phyloP scores from a whole-genome alignment of 441 rosid genomes.

The Croton setiger region DNA sequence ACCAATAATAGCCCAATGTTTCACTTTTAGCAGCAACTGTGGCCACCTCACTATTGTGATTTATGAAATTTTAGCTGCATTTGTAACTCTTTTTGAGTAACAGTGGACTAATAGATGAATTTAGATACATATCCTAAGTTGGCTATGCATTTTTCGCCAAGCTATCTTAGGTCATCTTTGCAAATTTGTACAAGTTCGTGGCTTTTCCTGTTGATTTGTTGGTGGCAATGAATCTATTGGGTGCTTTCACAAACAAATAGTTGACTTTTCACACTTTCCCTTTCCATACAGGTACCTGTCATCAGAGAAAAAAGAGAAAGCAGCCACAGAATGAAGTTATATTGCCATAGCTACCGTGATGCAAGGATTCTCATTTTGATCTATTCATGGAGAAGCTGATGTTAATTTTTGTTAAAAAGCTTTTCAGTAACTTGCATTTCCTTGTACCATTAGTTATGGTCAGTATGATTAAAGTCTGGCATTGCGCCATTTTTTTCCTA shows the following conservation, averaged over 20 bases:
- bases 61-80: not conserved
- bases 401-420: not conserved
- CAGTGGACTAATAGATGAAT: too few relatives aligned
- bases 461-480: too few relatives aligned
- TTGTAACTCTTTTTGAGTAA: too few relatives aligned
- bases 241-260: not conserved
- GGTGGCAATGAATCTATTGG: not conserved
- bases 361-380: constrained; percentile 12
- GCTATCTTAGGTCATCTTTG: too few relatives aligned
- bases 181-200: not conserved
- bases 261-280: not conserved
- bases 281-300: constrained; percentile 42
- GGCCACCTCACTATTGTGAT: not conserved
- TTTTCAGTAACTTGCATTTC: constrained; percentile 10
- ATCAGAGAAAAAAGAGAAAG: constrained; percentile 40
- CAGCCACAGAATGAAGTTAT: constrained; percentile 23
- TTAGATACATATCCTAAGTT: too few relatives aligned
- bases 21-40: not conserved
- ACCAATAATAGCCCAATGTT: not conserved
- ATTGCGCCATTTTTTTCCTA: too few relatives aligned
- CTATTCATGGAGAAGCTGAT: constrained; percentile 12
- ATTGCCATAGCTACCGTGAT: constrained; percentile 7
- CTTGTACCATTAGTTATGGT: not conserved
- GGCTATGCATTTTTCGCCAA: too few relatives aligned
- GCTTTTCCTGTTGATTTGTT: not conserved